Evolutionary conservation across 1,139 yeast genomes (phyloP).

Genomic region (Yamadazyma dushanensis): DNA sequence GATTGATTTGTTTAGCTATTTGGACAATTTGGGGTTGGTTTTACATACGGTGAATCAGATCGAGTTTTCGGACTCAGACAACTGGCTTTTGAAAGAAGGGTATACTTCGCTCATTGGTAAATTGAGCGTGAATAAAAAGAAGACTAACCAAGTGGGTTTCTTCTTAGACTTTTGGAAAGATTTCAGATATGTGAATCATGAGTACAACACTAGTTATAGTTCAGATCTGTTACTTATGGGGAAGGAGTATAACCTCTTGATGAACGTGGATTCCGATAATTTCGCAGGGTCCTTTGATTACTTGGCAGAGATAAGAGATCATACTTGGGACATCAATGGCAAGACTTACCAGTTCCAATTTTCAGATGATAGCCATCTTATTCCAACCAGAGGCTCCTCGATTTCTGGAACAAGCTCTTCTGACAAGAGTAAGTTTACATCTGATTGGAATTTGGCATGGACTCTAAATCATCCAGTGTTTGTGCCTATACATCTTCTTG

Average conservation of each 20-base stretch:
- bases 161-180: constrained; percentile 42
- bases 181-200: constrained; percentile 28
- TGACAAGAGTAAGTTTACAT: constrained; percentile 4
- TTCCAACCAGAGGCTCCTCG: constrained; percentile 3
- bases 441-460: constrained; percentile 24
- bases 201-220: constrained; percentile 13
- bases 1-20: constrained; percentile 32
- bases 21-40: constrained; percentile 33
- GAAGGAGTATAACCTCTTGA: constrained; percentile 11
- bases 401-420: neutral
- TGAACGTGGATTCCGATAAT: constrained; percentile 11
- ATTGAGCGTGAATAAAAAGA: constrained; percentile 26
- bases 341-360: constrained; percentile 15
- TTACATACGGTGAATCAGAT: constrained; percentile 25
- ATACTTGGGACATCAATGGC: constrained; percentile 16
- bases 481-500: constrained; percentile 30
- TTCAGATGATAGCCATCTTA: constrained; percentile 13
- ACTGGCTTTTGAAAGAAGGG: constrained; percentile 26
- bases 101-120: constrained; percentile 28
- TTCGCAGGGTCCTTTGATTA: constrained; percentile 14
- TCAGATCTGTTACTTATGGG: constrained; percentile 9
- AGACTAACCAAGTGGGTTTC: constrained; percentile 30
- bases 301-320: constrained; percentile 21
- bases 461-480: constrained; percentile 26
- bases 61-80: constrained; percentile 17